A percentile compares a stretch with the other conserved stretches of the same genome.
These are phyloP conservation scores for Lactifluus pinguis DNA, from an alignment of 768 basidiomycete genomes.

Conservation along the genomic window DNA sequence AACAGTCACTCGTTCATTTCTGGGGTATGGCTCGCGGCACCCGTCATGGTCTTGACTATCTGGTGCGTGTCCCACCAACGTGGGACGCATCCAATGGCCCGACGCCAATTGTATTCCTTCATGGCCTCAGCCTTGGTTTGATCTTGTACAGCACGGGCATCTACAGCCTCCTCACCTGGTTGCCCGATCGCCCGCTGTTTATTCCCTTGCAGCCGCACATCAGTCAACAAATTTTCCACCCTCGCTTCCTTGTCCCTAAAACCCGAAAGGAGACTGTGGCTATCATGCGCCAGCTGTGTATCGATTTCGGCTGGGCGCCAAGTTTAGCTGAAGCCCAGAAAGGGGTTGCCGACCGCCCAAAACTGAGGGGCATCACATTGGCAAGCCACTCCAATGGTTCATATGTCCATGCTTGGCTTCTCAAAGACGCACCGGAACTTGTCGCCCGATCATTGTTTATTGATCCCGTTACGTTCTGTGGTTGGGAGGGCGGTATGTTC, in stretches of 20 bases:
- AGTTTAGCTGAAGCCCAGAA: conserved; percentile 22
- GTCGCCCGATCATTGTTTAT: conserved; percentile 76
- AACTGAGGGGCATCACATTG: conserved; percentile 56
- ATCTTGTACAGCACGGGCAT: conserved; percentile 61
- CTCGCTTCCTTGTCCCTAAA: conserved; percentile 61
- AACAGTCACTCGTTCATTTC: conserved; percentile 33
- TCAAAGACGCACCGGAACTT: conserved; percentile 68
- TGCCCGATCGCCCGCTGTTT: conserved; percentile 64
- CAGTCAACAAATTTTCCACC: conserved; percentile 78
- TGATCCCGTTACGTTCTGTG: conserved; percentile 84
- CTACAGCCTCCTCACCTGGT: conserved; percentile 42
- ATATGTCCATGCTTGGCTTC: conserved; percentile 81
- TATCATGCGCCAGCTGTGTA: conserved; percentile 47
- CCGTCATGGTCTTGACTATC: conserved; percentile 70
- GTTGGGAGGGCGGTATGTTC: conserved; percentile 83
- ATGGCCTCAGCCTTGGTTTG: conserved; percentile 82
- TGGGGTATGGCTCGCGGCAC: conserved; percentile 38
- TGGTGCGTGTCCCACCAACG: conserved; percentile 56
- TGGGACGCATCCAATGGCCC: conserved; percentile 54
- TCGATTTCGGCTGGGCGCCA: conserved; percentile 55
- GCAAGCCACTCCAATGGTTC: conserved; percentile 88
- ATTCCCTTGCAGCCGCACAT: conserved; percentile 79
- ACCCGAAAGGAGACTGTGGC: conserved; percentile 49
- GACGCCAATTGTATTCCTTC: conserved; percentile 73
- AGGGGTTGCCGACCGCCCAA: conserved; percentile 16